These are phyloP conservation scores for Senecio squalidus DNA, from an alignment of 140 eudicot species.

Conservation along the genomic window DNA sequence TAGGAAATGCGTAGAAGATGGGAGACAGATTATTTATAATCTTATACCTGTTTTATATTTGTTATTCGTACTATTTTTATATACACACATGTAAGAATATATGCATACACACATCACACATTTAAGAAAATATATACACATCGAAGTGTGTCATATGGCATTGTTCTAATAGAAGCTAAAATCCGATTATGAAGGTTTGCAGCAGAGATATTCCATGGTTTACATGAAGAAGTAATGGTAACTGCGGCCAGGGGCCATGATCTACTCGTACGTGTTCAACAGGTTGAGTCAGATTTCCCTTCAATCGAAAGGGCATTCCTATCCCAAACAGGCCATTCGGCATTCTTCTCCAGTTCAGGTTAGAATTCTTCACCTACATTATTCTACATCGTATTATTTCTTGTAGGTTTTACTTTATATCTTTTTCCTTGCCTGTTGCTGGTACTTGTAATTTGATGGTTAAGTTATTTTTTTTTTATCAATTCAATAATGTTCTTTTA, in stretches of 20 bases:
- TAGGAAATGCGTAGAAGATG: too few species aligned
- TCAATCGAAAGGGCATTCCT: conserved; percentile 75
- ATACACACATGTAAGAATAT: neutral
- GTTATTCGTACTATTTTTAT: neutral
- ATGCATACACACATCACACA: neutral
- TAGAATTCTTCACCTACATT: conserved; percentile 5
- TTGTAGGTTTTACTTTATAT: neutral
- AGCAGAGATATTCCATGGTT: conserved; percentile 91
- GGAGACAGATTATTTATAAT: too few species aligned
- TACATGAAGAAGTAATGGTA: conserved; percentile 93
- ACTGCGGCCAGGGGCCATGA: conserved; percentile 97
- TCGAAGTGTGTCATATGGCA: neutral
- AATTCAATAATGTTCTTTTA: too few species aligned
- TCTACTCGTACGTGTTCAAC: conserved; percentile 70
- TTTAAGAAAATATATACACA: neutral
- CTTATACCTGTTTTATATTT: too few species aligned
- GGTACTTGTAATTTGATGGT: too few species aligned
- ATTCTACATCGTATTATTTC: neutral
- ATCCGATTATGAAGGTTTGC: conserved; percentile 67
- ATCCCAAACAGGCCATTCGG: conserved; percentile 76
- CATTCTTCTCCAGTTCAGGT: conserved; percentile 71
- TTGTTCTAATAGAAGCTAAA: conserved; percentile 8
- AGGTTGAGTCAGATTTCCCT: conserved; percentile 86
- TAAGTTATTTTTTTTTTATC: too few species aligned
- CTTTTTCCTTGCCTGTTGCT: neutral